A percentile compares a stretch with the other conserved stretches of the same genome.
Evolutionary conservation across 352 stramenopile genomes (phyloP).

Genomic region (Globisporangium uncinulatum): DNA sequence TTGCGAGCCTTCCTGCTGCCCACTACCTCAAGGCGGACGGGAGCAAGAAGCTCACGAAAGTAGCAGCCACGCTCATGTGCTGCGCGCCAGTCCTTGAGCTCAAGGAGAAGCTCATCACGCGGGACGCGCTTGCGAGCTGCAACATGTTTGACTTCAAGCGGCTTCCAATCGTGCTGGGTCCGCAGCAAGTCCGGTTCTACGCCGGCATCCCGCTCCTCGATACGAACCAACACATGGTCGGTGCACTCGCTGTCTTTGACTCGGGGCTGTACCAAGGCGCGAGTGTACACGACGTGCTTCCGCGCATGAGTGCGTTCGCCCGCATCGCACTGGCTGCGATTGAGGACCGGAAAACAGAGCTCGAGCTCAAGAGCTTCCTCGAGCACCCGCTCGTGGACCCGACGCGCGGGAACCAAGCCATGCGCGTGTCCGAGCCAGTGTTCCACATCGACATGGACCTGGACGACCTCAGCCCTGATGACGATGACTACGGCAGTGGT

Average conservation of each 20-base stretch:
- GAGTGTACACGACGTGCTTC: slow-evolving; percentile 36
- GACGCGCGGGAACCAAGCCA: slow-evolving; percentile 20
- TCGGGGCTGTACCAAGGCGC: slow-evolving; percentile 22
- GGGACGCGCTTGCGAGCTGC: slow-evolving; percentile 27
- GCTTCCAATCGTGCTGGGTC: slow-evolving; percentile 62
- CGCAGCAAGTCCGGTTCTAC: slow-evolving; percentile 71
- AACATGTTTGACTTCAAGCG: slow-evolving; percentile 42
- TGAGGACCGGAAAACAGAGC: slow-evolving; percentile 35
- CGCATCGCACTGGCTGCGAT: slow-evolving; percentile 29
- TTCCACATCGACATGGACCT: slow-evolving; percentile 24
- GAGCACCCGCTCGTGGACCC: slow-evolving; percentile 33
- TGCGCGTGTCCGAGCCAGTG: slow-evolving; percentile 31
- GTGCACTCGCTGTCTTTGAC: slow-evolving; percentile 67
- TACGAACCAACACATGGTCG: slow-evolving; percentile 34
- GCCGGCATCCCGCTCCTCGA: slow-evolving; percentile 55
- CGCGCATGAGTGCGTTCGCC: slow-evolving; percentile 30
- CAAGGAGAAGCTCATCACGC: slow-evolving; percentile 37
- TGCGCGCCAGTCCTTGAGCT: slow-evolving; percentile 59
- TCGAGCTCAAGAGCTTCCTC: slow-evolving; percentile 52
- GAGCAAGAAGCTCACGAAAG: slow-evolving; percentile 44
- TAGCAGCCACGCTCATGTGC: slow-evolving; percentile 52
- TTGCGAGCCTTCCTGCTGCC: slow-evolving; percentile 10
- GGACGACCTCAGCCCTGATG: slow-evolving; percentile 18
- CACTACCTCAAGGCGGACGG: slow-evolving; percentile 49
- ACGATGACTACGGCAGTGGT: slow-evolving; percentile 10